These are phyloP conservation scores for Yueomyces sinensis DNA, from an alignment of 805 yeast species.

Conservation along the genomic window DNA sequence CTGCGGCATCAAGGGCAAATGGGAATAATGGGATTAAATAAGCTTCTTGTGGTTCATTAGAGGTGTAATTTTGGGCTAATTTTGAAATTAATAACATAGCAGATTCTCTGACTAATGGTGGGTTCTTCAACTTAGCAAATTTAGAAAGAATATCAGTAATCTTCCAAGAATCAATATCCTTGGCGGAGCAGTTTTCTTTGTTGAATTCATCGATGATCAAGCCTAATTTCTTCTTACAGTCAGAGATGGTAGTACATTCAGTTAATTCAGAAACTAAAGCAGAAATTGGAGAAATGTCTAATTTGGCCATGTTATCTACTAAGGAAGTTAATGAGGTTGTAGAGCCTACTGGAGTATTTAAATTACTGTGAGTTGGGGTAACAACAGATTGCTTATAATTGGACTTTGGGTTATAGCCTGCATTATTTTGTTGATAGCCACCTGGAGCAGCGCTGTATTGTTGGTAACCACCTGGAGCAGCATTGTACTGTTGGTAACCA, in stretches of 20 bases:
- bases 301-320: slow-evolving; percentile 53
- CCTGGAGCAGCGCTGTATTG: slow-evolving; percentile 7
- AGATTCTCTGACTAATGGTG: slow-evolving; percentile 66
- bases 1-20: slow-evolving; percentile 52
- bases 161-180: slow-evolving; percentile 48
- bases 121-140: slow-evolving; percentile 59
- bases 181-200: slow-evolving; percentile 25
- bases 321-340: slow-evolving; percentile 64
- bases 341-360: slow-evolving; percentile 37
- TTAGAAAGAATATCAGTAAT: slow-evolving; percentile 49
- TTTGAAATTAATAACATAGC: slow-evolving; percentile 47
- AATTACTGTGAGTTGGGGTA: slow-evolving; percentile 23
- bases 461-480: slow-evolving; percentile 5
- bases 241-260: slow-evolving; percentile 23
- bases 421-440: slow-evolving; percentile 3
- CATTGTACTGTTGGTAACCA: slow-evolving; percentile 4
- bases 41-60: slow-evolving; percentile 63
- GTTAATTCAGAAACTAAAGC: slow-evolving; percentile 31
- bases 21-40: slow-evolving; percentile 52
- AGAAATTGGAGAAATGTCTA: slow-evolving; percentile 54
- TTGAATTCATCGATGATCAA: slow-evolving; percentile 35
- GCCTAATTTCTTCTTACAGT: slow-evolving; percentile 24
- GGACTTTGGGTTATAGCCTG: slow-evolving; percentile 6
- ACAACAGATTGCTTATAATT: slow-evolving; percentile 24
- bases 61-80: slow-evolving; percentile 50